A percentile compares a stretch with the other conserved stretches of the same genome.
These are phyloP conservation scores for Carex scoparia DNA, from an alignment of 176 grass and related monocot genomes.

Conservation along the genomic window DNA sequence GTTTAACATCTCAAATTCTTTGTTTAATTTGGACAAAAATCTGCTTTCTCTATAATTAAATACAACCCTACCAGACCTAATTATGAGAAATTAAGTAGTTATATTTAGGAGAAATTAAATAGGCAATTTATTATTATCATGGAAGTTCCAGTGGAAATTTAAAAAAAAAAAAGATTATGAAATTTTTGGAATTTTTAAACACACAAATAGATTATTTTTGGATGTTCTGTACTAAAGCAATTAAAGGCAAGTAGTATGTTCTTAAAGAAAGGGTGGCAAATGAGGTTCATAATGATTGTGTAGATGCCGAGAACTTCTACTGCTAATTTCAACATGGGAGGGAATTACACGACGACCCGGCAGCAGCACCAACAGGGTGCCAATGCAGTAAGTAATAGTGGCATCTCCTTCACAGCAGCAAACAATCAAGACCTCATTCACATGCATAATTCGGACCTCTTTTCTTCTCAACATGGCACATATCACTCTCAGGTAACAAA, in stretches of 20 bases:
- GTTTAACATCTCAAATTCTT: conserved; percentile 20
- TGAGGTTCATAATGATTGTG: conserved; percentile 21
- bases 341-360: conserved; percentile 56
- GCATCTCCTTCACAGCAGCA: conserved; percentile 33
- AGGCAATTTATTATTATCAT: not conserved
- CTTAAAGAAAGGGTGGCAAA: not conserved
- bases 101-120: not conserved
- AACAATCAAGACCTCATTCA: conserved; percentile 38
- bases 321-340: conserved; percentile 80
- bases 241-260: not conserved
- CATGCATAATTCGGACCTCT: conserved; percentile 42
- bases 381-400: conserved; percentile 55
- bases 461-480: conserved; percentile 39
- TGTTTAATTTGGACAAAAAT: not conserved
- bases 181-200: conserved; percentile 27
- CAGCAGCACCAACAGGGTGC: conserved; percentile 80
- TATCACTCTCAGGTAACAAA: conserved; percentile 34
- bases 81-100: not conserved
- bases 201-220: conserved; percentile 9
- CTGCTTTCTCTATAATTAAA: not conserved
- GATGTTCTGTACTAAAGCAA: not conserved
- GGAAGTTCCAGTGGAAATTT: not conserved
- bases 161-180: not conserved
- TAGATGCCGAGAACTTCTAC: conserved; percentile 74
- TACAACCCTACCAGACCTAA: not conserved